Evolutionary conservation across 345 rosid genomes (phyloP).

Genomic region (Eucalyptus tenuipes): DNA sequence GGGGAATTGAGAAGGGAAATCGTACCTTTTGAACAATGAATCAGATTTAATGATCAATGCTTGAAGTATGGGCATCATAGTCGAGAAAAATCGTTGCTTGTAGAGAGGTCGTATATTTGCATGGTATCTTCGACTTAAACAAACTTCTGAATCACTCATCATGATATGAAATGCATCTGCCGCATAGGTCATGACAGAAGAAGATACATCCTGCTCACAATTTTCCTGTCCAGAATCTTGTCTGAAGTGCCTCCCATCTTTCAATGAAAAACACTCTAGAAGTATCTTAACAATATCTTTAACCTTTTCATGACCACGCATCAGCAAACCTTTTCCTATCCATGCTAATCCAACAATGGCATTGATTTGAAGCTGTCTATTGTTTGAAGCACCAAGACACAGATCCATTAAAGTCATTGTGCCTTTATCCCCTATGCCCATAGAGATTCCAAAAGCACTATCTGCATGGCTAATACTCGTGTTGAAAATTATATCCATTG

Average conservation of each 20-base stretch:
- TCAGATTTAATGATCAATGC: constrained; percentile 38
- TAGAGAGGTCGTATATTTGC: constrained; percentile 79
- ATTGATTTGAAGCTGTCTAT: constrained; percentile 31
- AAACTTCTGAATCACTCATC: constrained; percentile 62
- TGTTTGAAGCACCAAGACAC: constrained; percentile 19
- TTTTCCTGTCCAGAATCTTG: constrained; percentile 1
- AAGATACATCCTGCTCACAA: constrained; percentile 8
- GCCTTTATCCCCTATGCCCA: constrained; percentile 5
- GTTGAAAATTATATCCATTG: constrained; percentile 44
- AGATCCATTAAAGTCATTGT: constrained; percentile 16
- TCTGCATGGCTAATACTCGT: neutral
- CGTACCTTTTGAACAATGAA: constrained; percentile 48
- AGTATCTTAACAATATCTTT: constrained; percentile 46
- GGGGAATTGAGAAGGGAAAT: neutral
- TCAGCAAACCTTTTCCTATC: constrained; percentile 90
- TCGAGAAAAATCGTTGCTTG: constrained; percentile 78
- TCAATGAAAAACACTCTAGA: constrained; percentile 44
- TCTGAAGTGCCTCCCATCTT: neutral
- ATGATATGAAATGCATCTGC: constrained; percentile 84
- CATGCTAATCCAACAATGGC: constrained; percentile 75
- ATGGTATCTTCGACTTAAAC: constrained; percentile 58
- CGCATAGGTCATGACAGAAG: constrained; percentile 42
- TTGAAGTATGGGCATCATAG: constrained; percentile 55
- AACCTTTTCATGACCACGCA: constrained; percentile 76
- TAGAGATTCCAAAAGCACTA: constrained; percentile 7